Evolutionary conservation across 345 rosid genomes (phyloP).

Genomic region (Euphorbia tirucalli): DNA sequence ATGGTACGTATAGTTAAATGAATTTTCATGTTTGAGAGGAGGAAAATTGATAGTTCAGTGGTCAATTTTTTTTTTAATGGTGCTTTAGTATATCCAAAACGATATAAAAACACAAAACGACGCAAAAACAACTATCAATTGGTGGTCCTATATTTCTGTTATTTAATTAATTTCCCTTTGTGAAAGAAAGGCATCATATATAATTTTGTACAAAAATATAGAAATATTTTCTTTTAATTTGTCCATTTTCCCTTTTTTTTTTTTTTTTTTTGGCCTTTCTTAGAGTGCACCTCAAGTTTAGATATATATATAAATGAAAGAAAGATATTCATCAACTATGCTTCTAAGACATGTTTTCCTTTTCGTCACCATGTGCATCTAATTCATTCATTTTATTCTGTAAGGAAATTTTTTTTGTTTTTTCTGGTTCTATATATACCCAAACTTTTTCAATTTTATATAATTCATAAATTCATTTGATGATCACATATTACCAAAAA

Average conservation of each 20-base stretch:
- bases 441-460: too few relatives aligned
- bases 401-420: too few relatives aligned
- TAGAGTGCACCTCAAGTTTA: neutral
- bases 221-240: neutral
- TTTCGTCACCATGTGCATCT: neutral
- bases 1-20: neutral
- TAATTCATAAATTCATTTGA: too few relatives aligned
- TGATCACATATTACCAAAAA: too few relatives aligned
- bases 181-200: neutral
- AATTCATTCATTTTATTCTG: neutral
- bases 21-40: neutral
- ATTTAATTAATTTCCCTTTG: neutral
- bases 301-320: neutral
- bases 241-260: neutral
- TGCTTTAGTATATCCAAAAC: neutral
- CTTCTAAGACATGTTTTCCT: neutral
- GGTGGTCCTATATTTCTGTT: constrained; percentile 9
- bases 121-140: neutral
- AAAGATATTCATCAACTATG: neutral
- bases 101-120: neutral
- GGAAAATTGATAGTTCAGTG: neutral
- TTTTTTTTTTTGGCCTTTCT: too few relatives aligned
- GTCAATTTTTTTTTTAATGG: neutral
- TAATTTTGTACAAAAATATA: too few relatives aligned
- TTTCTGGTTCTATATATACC: too few relatives aligned